Evolutionary conservation across 108 stramenopile species (phyloP), one percentile per base, ranked within the genome.

Genomic region (Skeletonema menzelii): DNA sequence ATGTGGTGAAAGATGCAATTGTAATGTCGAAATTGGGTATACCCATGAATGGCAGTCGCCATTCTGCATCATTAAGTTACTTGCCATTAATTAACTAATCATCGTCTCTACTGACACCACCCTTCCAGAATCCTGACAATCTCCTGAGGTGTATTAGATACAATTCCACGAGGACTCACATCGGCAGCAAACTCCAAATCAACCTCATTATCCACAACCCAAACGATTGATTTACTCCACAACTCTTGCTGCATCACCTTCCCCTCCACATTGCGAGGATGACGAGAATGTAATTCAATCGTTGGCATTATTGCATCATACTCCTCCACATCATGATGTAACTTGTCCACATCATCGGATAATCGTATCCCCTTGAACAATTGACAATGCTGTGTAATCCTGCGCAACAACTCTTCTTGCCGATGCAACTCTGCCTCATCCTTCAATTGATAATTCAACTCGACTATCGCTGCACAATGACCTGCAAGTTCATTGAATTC

Each of bases 11-110:
- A 37, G 56, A 58, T 72, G 77, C 83, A 42, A 20, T 65, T 42
- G 63, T 81, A 4, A 61, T 69, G 63, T 42, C 75, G 0, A 84
- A 81, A 59, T 66, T 84, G 40, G 76, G 75, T 5, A 28, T 34
- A 56, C 30, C 55, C 2, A 37, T 20, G 14, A 40, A 61, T 15
- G 32, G 31, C 27, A 32, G 22, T 17, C 14, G 35, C 31, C 40
- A 65, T 46, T 26, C 60, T 42, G 62, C 78, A 35, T 57, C 40
- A 15, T 60, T 77, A 27, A 77, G 76, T 61, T 70, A 60, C 53
- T 65, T 77, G 42, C 70, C 69, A 31, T 55, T 77, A 1, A 27
- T 66, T 26, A 49, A 12, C 4, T 67, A 56, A 26, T 57, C n/a
- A n/a, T n/a, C 13, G 7, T 53, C 27, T 28, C 63, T n/a, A 72